Evolutionary conservation across 805 yeast genomes (phyloP).

Genomic region (Pichia phayaonensis): DNA sequence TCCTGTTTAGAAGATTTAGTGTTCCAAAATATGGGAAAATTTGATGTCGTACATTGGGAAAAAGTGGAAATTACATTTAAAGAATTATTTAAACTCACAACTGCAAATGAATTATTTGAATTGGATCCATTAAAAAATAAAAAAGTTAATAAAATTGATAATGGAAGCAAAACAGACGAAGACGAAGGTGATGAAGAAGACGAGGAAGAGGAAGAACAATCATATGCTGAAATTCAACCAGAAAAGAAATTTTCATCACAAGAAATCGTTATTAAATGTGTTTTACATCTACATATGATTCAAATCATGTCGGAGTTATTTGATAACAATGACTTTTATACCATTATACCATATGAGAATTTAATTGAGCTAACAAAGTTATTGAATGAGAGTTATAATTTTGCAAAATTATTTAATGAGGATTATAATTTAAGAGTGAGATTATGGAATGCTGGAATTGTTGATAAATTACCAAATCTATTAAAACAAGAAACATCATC

Average conservation of each 20-base stretch:
- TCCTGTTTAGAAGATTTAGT: slow-evolving; percentile 78
- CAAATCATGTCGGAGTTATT: slow-evolving; percentile 78
- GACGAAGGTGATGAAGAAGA: slow-evolving; percentile 9
- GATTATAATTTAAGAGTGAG: slow-evolving; percentile 83
- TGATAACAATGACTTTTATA: slow-evolving; percentile 61
- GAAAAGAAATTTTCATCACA: slow-evolving; percentile 42
- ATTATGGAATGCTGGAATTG: slow-evolving; percentile 85
- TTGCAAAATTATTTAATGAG: slow-evolving; percentile 82
- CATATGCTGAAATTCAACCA: slow-evolving; percentile 2
- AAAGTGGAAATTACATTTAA: slow-evolving; percentile 58
- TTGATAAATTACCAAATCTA: slow-evolving; percentile 86
- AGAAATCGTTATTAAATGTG: slow-evolving; percentile 80
- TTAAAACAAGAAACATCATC: slow-evolving; percentile 88
- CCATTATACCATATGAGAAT: slow-evolving; percentile 57
- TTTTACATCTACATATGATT: slow-evolving; percentile 80
- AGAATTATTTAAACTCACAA: slow-evolving; percentile 68
- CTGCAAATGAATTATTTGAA: slow-evolving; percentile 77
- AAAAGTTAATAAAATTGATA: slow-evolving; percentile 9
- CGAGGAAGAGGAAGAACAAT: slow-evolving; percentile 4
- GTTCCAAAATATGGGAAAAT: slow-evolving; percentile 62
- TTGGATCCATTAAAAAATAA: slow-evolving; percentile 39
- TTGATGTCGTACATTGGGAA: slow-evolving; percentile 66
- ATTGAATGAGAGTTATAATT: slow-evolving; percentile 63
- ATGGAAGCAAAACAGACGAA: slow-evolving; percentile 1
- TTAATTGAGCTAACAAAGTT: slow-evolving; percentile 52